Evolutionary conservation across 139 green algal species (phyloP).

Genomic region (Chlamydomonas eustigma): DNA sequence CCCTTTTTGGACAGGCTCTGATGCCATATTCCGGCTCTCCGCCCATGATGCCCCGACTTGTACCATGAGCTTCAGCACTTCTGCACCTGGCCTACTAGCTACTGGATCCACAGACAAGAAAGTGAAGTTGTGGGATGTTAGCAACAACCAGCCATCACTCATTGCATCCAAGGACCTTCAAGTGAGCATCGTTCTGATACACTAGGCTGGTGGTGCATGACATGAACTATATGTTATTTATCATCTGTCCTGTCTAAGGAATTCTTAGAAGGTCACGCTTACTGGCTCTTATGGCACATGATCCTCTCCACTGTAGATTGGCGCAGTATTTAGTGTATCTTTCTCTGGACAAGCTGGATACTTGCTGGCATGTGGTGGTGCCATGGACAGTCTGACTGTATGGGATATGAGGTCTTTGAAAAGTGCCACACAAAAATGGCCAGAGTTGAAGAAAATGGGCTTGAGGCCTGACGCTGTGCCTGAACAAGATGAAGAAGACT

Average conservation of each 20-base stretch:
- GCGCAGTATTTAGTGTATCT: constrained; percentile 67
- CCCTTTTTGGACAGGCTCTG: constrained; percentile 22
- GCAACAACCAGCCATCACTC: constrained; percentile 45
- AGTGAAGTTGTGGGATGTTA: constrained; percentile 89
- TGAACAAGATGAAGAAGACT: not conserved
- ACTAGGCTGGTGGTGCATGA: too few species aligned
- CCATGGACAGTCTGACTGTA: constrained; percentile 75
- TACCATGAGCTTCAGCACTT: constrained; percentile 64
- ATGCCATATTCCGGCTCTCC: constrained; percentile 66
- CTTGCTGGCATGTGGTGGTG: constrained; percentile 74
- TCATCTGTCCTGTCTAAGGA: too few species aligned
- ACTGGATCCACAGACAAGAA: constrained; percentile 91
- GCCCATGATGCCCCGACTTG: constrained; percentile 85
- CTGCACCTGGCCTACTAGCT: constrained; percentile 64
- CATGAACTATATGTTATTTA: too few species aligned
- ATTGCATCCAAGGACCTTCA: constrained; percentile 70
- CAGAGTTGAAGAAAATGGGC: constrained; percentile 16
- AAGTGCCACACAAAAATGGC: constrained; percentile 42
- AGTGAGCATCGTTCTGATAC: constrained; percentile 10
- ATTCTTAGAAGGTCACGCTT: too few species aligned
- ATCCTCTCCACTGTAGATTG: constrained; percentile 29
- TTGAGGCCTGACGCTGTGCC: not conserved
- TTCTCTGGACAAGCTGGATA: constrained; percentile 68
- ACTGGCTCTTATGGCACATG: too few species aligned
- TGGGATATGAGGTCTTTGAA: constrained; percentile 64